These are phyloP conservation scores for Protomyces arabidopsidicola DNA, from an alignment of 1,139 yeast genomes.

Conservation along the genomic window DNA sequence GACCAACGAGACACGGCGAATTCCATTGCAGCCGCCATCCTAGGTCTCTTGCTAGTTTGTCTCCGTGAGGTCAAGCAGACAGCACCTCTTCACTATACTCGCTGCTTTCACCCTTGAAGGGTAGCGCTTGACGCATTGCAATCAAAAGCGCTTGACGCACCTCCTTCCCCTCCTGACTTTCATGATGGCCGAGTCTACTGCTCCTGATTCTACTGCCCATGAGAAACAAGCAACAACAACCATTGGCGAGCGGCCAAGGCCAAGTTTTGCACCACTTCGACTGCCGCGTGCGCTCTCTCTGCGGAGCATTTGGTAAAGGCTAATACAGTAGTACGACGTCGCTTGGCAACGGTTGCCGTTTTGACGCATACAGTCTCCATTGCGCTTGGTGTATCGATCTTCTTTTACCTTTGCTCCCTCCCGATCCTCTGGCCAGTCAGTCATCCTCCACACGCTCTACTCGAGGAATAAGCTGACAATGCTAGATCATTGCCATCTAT, in stretches of 20 bases:
- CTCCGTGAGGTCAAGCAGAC: too few species aligned
- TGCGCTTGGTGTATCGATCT: constrained; percentile 13
- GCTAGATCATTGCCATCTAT: constrained; percentile 18
- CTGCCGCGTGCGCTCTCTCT: constrained; percentile 14
- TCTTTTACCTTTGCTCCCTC: constrained; percentile 24
- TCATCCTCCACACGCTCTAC: neutral
- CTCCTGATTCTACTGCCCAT: too few species aligned
- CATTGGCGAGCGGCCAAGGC: neutral
- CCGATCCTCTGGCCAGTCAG: constrained; percentile 36
- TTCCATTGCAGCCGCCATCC: too few species aligned
- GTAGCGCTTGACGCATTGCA: too few species aligned
- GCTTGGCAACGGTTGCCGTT: constrained; percentile 67
- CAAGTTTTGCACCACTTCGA: constrained; percentile 21
- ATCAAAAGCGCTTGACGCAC: too few species aligned
- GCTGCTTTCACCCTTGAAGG: too few species aligned
- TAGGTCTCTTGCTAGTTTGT: too few species aligned
- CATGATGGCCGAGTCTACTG: too few species aligned
- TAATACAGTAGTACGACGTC: constrained; percentile 40
- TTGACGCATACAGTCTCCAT: constrained; percentile 52
- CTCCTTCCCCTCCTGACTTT: too few species aligned
- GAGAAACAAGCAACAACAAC: neutral
- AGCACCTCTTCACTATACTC: too few species aligned
- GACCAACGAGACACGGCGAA: too few species aligned
- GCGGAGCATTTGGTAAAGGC: neutral
- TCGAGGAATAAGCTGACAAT: neutral